A percentile compares a stretch with the other conserved stretches of the same genome.
Evolutionary conservation across 768 basidiomycete genomes (phyloP).

Genomic region (Pholiota microspora): DNA sequence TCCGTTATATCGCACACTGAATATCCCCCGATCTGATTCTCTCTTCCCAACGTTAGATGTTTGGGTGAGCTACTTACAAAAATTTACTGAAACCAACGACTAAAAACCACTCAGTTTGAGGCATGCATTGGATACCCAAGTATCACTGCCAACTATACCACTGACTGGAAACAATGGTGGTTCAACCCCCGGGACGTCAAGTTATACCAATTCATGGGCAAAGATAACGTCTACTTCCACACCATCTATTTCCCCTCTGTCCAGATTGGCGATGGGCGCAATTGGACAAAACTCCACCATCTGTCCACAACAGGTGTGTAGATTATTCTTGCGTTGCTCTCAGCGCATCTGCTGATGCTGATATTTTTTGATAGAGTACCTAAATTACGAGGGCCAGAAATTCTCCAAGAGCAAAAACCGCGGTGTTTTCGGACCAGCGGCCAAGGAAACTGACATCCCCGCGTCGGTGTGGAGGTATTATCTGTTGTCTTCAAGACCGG

Average conservation of each 20-base stretch:
- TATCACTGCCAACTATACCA: conserved; percentile 93
- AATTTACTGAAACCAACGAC: not conserved
- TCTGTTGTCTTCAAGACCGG: conserved; percentile 87
- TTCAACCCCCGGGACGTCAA: conserved; percentile 84
- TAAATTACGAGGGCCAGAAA: conserved; percentile 98
- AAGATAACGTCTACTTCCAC: conserved; percentile 99
- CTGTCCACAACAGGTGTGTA: conserved; percentile 87
- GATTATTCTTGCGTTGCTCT: not conserved
- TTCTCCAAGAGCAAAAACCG: conserved; percentile 98
- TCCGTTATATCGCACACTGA: not conserved
- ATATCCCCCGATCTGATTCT: conserved; percentile 4
- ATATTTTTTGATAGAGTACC: conserved; percentile 61
- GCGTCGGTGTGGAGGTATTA: conserved; percentile 97
- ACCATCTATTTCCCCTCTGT: conserved; percentile 93
- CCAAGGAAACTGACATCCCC: conserved; percentile 90
- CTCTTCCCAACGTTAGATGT: conserved; percentile 58
- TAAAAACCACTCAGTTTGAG: conserved; percentile 69
- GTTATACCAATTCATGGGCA: conserved; percentile 99
- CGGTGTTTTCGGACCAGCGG: conserved; percentile 95
- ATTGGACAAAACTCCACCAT: conserved; percentile 94
- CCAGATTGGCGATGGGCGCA: conserved; percentile 82
- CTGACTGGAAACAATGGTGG: conserved; percentile 98
- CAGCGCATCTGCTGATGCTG: not conserved
- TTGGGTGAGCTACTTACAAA: conserved; percentile 62
- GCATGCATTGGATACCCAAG: conserved; percentile 96